Conservation (phyloP, 2,329 filamentous ascomycete species). For the Xylariomycetidae sp. region DNA sequence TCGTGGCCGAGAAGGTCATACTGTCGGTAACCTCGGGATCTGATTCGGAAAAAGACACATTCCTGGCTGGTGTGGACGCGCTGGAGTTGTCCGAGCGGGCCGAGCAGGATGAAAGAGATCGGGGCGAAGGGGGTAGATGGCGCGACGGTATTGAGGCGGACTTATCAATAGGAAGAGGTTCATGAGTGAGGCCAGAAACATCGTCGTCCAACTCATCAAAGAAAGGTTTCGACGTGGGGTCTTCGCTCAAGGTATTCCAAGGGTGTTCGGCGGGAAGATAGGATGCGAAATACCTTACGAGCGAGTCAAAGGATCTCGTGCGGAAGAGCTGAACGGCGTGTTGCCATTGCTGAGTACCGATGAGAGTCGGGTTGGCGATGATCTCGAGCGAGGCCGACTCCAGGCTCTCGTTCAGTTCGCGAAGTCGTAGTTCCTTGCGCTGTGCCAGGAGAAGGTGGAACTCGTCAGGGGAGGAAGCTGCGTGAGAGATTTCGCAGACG, state of each 20-base stretch:
- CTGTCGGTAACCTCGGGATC: conserved; percentile 42
- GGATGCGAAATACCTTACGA: conserved; percentile 54
- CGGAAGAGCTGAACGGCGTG: conserved; percentile 53
- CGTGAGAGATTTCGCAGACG: conserved; percentile 51
- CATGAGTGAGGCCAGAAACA: conserved; percentile 36
- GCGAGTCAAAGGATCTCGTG: conserved; percentile 52
- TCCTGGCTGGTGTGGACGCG: conserved; percentile 38
- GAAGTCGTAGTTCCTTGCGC: conserved; percentile 47
- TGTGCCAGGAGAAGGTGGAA: conserved; percentile 49
- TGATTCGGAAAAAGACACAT: conserved; percentile 46
- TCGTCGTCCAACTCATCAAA: conserved; percentile 37
- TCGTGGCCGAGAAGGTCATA: conserved; percentile 26
- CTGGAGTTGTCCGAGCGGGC: conserved; percentile 38
- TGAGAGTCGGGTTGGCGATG: conserved; percentile 52
- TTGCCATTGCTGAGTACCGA: conserved; percentile 54
- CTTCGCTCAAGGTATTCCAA: conserved; percentile 29
- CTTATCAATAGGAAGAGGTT: conserved; percentile 31
- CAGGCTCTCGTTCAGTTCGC: conserved; percentile 49
- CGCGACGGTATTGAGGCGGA: conserved; percentile 20
- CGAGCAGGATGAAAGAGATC: conserved; percentile 44
- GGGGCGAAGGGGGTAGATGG: conserved; percentile 38
- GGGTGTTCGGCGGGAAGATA: conserved; percentile 48
- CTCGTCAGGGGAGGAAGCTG: conserved; percentile 44
- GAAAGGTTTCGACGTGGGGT: conserved; percentile 28
- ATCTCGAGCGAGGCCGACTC: conserved; percentile 55